phyloP scores from a whole-genome alignment of 257 asterid genomes.

The Solanum rostratum region DNA sequence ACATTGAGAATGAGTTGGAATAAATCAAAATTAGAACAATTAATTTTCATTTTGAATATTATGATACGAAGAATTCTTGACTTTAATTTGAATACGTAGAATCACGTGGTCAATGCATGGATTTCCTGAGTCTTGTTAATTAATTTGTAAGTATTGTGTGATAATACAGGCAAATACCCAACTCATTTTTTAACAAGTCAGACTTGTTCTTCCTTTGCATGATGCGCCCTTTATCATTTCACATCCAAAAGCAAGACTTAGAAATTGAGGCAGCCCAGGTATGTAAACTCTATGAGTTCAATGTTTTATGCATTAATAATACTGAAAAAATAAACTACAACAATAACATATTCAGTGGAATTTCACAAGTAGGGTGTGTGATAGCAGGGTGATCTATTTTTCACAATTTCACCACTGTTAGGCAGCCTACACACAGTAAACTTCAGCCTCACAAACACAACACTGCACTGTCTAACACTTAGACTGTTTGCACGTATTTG shows the following conservation, averaged over 20 bases:
- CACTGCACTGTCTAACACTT: too few relatives aligned
- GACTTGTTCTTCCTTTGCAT: conserved; percentile 50
- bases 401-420: too few relatives aligned
- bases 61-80: not conserved
- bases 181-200: conserved; percentile 48
- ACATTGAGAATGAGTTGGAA: not conserved
- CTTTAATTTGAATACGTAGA: not conserved
- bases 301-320: not conserved
- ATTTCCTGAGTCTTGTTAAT: not conserved
- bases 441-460: too few relatives aligned
- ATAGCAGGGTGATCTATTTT: too few relatives aligned
- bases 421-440: too few relatives aligned
- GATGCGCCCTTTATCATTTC: conserved; percentile 51
- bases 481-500: too few relatives aligned
- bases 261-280: conserved; percentile 81
- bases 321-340: not conserved
- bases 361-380: too few relatives aligned
- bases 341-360: too few relatives aligned
- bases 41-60: not conserved
- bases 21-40: not conserved
- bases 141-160: not conserved
- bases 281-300: not conserved
- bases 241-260: conserved; percentile 55
- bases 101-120: not conserved
- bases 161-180: conserved; percentile 48